Percentiles rank a stretch among this genome's conserved stretches.
Evolutionary conservation across 768 basidiomycete genomes (phyloP).

Genomic region (Krasilnikovozyma curviuscula): DNA sequence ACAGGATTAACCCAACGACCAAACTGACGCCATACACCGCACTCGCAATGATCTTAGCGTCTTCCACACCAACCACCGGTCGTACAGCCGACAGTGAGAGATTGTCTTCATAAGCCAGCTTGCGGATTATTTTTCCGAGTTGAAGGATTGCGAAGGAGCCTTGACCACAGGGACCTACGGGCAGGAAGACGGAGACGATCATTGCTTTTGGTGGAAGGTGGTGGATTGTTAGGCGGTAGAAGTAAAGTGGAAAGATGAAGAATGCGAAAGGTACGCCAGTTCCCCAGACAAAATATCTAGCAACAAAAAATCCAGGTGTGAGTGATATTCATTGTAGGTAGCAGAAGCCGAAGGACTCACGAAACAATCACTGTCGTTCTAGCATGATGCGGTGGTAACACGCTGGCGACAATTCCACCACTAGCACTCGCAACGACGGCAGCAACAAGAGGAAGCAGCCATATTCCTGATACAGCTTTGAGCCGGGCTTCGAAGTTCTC

Average conservation of each 20-base stretch:
- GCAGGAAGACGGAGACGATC: conserved; percentile 48
- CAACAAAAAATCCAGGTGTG: conserved; percentile 30
- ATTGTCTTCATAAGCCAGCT: background rate
- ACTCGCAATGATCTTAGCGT: conserved; percentile 8
- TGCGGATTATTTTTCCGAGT: background rate
- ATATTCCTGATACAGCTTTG: conserved; percentile 33
- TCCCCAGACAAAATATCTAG: conserved; percentile 21
- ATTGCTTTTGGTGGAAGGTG: conserved; percentile 22
- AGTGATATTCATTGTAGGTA: conserved; percentile 36
- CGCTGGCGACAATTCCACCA: conserved; percentile 40
- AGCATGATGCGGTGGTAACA: conserved; percentile 33
- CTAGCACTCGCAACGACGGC: conserved; percentile 50
- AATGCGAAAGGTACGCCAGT: conserved; percentile 18
- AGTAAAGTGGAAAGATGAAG: conserved; percentile 11
- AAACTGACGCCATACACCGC: conserved; percentile 13
- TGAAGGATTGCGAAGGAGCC: conserved; percentile 29
- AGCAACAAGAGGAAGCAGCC: conserved; percentile 60
- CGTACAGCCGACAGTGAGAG: background rate
- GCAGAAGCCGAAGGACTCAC: background rate
- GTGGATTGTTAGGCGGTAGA: conserved; percentile 9
- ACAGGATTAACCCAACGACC: conserved; percentile 17
- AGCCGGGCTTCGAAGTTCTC: background rate
- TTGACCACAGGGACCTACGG: conserved; percentile 54
- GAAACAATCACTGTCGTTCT: conserved; percentile 22
- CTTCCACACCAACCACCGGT: conserved; percentile 3